Evolutionary conservation across 352 stramenopile genomes (phyloP).

Genomic region (Pythium coloratum): DNA sequence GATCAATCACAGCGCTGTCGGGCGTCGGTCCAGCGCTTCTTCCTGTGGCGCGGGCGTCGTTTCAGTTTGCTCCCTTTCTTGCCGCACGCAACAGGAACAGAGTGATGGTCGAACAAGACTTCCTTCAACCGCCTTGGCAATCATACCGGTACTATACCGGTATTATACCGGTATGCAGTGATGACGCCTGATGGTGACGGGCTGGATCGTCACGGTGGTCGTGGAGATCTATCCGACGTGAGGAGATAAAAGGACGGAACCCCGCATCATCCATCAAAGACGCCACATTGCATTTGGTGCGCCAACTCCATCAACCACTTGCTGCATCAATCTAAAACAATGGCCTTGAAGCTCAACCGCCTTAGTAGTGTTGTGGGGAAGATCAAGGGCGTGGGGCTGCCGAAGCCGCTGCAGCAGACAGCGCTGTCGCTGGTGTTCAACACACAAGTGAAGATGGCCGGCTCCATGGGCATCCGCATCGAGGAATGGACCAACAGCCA

Average conservation of each 20-base stretch:
- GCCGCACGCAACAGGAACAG: not conserved
- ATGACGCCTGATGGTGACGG: not conserved
- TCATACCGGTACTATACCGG: constrained; percentile 2
- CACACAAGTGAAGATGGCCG: constrained; percentile 82
- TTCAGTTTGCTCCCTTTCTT: constrained; percentile 25
- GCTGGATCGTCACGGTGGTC: constrained; percentile 10
- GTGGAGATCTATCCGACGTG: constrained; percentile 4
- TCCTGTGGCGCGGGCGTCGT: constrained; percentile 17
- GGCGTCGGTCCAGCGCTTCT: constrained; percentile 10
- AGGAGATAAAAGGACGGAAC: not conserved
- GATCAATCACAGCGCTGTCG: not conserved
- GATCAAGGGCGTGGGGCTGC: constrained; percentile 47
- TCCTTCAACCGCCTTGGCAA: constrained; percentile 19
- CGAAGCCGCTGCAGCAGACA: constrained; percentile 36
- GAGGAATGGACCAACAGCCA: constrained; percentile 48
- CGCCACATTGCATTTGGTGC: not conserved
- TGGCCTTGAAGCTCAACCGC: constrained; percentile 42
- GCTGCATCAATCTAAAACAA: not conserved
- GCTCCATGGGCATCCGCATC: constrained; percentile 74
- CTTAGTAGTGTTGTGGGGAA: constrained; percentile 55
- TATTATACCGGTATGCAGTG: not conserved
- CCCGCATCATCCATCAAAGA: not conserved
- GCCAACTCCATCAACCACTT: not conserved
- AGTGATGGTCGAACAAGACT: constrained; percentile 22
- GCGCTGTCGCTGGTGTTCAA: constrained; percentile 82